These are phyloP conservation scores for Penicillium decumbens DNA, from an alignment of 2,329 filamentous ascomycete species.

Conservation along the genomic window DNA sequence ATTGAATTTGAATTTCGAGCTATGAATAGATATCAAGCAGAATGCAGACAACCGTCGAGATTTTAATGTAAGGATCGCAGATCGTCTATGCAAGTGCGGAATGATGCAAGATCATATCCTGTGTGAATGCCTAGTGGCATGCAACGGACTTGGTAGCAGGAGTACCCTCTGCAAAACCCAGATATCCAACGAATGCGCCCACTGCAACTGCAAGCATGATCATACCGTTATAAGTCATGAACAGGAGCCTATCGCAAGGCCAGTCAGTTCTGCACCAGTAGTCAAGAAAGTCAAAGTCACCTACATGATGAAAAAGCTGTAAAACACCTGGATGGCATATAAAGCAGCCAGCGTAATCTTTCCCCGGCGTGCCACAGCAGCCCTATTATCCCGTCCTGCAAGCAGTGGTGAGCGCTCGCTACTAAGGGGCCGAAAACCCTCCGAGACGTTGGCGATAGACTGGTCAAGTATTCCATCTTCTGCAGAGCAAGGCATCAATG, in stretches of 20 bases:
- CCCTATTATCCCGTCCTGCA: constrained; percentile 66
- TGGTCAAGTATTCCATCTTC: constrained; percentile 34
- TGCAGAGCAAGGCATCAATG: constrained; percentile 30
- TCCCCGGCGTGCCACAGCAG: constrained; percentile 59
- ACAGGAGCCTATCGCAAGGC: constrained; percentile 66
- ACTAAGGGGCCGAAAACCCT: constrained; percentile 18
- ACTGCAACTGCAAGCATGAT: constrained; percentile 89
- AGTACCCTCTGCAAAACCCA: constrained; percentile 69
- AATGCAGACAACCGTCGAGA: not conserved
- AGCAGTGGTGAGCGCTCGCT: constrained; percentile 65
- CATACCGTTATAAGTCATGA: constrained; percentile 99
- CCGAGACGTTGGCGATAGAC: constrained; percentile 24
- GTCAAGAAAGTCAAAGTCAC: constrained; percentile 38
- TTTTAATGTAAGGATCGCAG: not conserved
- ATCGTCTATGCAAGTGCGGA: not conserved
- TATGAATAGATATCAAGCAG: not conserved
- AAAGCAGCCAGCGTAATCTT: constrained; percentile 75
- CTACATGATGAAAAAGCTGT: constrained; percentile 99
- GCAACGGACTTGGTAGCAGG: constrained; percentile 78
- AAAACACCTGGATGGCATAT: constrained; percentile 93
- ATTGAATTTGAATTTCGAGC: not conserved
- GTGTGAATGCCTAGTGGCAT: constrained; percentile 62
- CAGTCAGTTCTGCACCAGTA: not conserved
- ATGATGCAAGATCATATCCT: not conserved
- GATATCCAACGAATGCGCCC: constrained; percentile 83